Evolutionary conservation across 768 basidiomycete species (phyloP).

Genomic region (Tulasnella sp.): DNA sequence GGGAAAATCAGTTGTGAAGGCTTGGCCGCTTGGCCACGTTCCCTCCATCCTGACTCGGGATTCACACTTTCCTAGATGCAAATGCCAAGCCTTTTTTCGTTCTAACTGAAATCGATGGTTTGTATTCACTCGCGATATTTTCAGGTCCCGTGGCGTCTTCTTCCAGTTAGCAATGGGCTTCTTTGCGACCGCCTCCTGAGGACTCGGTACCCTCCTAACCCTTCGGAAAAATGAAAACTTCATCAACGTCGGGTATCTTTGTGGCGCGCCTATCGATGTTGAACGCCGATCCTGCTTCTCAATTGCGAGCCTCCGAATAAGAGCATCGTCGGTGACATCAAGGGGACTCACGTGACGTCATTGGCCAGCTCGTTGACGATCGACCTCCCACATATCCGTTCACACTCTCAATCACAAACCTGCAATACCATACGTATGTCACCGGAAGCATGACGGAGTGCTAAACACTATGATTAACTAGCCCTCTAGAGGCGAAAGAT

Average conservation of each 20-base stretch:
- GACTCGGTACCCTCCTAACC: background rate
- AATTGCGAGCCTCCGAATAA: background rate
- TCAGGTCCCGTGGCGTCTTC: too few species aligned
- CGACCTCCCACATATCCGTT: background rate
- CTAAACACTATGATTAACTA: too few species aligned
- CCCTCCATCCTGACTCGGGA: background rate
- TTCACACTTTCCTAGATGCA: background rate
- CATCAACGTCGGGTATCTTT: background rate
- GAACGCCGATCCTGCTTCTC: background rate
- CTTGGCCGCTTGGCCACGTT: conserved; percentile 9
- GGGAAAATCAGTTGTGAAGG: background rate
- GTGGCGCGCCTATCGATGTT: background rate
- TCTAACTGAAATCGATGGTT: too few species aligned
- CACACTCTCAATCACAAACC: too few species aligned
- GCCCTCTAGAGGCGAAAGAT: too few species aligned
- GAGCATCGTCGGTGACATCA: background rate
- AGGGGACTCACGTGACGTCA: background rate
- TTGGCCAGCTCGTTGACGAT: background rate
- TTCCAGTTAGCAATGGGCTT: background rate
- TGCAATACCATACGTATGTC: too few species aligned
- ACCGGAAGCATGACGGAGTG: too few species aligned
- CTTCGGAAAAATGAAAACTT: too few species aligned
- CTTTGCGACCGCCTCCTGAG: background rate
- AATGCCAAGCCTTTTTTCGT: too few species aligned
- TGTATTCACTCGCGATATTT: too few species aligned